These are phyloP conservation scores for Melanopsichium pennsylvanicum DNA, from an alignment of 1,284 basidiomycete species.

Conservation along the genomic window DNA sequence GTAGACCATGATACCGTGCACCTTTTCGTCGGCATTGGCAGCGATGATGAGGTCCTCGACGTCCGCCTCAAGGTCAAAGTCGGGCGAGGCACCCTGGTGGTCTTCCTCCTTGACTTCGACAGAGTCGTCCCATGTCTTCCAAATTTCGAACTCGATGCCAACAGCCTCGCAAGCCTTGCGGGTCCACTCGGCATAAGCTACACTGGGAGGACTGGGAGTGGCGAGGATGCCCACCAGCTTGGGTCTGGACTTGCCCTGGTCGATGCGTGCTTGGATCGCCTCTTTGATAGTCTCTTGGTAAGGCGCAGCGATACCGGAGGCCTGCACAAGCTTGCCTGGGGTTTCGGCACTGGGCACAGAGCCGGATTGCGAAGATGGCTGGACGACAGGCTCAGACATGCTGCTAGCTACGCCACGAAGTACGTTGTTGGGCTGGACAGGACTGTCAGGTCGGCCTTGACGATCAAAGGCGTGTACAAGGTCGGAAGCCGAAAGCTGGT, in stretches of 20 bases:
- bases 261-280: slow-evolving; percentile 45
- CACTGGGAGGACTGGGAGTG: slow-evolving; percentile 84
- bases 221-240: slow-evolving; percentile 91
- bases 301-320: slow-evolving; percentile 58
- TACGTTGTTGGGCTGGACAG: slow-evolving; percentile 43
- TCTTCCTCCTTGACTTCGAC: slow-evolving; percentile 66
- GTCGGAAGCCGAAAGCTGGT: slow-evolving; percentile 41
- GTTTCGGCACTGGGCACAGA: slow-evolving; percentile 49
- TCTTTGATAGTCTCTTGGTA: slow-evolving; percentile 57
- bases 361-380: slow-evolving; percentile 21
- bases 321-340: slow-evolving; percentile 60
- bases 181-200: slow-evolving; percentile 92
- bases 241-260: slow-evolving; percentile 68
- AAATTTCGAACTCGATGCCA: slow-evolving; percentile 81
- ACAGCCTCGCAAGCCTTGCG: slow-evolving; percentile 86
- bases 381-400: slow-evolving; percentile 45
- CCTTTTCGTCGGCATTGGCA: slow-evolving; percentile 80
- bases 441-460: slow-evolving; percentile 19
- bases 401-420: slow-evolving; percentile 48
- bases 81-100: slow-evolving; percentile 72
- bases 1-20: slow-evolving; percentile 93
- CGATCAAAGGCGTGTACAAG: slow-evolving; percentile 35
- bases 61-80: slow-evolving; percentile 82
- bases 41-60: slow-evolving; percentile 65
- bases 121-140: slow-evolving; percentile 64